Evolutionary conservation across 192 early-diverging fungal species (phyloP).

Genomic region (Phlyctochytrium bullatum): DNA sequence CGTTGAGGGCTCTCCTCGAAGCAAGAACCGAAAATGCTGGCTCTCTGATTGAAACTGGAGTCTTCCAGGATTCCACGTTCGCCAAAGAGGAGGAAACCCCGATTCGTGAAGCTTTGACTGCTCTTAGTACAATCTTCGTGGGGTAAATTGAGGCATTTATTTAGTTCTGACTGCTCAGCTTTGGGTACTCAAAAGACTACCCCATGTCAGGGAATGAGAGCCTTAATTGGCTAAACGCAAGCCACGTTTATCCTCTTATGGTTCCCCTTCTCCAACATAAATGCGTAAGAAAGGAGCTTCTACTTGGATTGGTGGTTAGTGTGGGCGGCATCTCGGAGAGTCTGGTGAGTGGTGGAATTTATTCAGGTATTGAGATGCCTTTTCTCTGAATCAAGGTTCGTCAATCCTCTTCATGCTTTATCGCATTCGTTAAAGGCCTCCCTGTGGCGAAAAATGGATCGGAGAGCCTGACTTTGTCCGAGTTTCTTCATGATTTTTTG

Average conservation of each 20-base stretch:
- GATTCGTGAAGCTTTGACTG: neutral
- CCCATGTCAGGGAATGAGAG: too few species aligned
- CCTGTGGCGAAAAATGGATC: constrained; percentile 26
- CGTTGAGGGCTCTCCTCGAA: constrained; percentile 47
- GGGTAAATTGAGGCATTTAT: constrained; percentile 25
- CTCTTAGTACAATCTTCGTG: constrained; percentile 13
- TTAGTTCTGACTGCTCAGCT: too few species aligned
- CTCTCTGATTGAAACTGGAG: too few species aligned
- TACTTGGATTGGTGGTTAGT: constrained; percentile 70
- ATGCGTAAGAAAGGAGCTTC: constrained; percentile 55
- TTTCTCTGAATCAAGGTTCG: too few species aligned
- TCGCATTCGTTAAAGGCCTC: constrained; percentile 54
- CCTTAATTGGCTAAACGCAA: constrained; percentile 62
- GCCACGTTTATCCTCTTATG: constrained; percentile 63
- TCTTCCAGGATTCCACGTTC: too few species aligned
- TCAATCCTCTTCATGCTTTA: constrained; percentile 60
- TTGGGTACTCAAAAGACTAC: too few species aligned
- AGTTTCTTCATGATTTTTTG: constrained; percentile 29
- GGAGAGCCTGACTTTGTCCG: constrained; percentile 22
- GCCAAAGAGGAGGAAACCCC: too few species aligned
- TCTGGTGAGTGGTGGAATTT: constrained; percentile 45
- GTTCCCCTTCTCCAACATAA: constrained; percentile 51
- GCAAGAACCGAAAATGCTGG: too few species aligned
- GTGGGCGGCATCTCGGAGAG: constrained; percentile 80
- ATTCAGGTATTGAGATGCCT: neutral